Percentiles rank a stretch among this genome's conserved stretches.
phyloP scores from a whole-genome alignment of 108 stramenopile species.

The Nannochloropsis salina region DNA sequence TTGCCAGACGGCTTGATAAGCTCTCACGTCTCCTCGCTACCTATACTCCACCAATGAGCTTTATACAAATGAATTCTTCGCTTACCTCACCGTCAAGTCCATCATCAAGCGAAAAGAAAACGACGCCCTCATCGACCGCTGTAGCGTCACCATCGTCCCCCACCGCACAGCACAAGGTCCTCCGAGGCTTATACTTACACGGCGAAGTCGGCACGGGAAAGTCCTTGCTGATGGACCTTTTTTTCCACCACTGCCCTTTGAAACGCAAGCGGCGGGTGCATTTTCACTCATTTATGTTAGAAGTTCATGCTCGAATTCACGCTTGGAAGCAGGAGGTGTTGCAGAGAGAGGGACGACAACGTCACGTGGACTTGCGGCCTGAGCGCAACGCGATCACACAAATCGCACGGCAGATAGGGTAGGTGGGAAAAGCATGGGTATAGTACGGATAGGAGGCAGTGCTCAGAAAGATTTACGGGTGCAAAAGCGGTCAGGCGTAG shows the following conservation, averaged over 20 bases:
- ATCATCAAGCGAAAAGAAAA: background rate
- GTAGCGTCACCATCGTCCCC: background rate
- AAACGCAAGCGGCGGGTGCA: constrained; percentile 72
- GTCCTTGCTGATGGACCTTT: constrained; percentile 78
- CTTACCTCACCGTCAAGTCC: background rate
- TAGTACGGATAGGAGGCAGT: background rate
- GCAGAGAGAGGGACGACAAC: background rate
- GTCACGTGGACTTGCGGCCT: background rate
- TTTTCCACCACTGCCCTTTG: constrained; percentile 54
- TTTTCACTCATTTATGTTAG: constrained; percentile 82
- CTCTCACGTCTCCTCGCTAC: background rate
- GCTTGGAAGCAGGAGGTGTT: constrained; percentile 64
- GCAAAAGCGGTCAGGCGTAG: no score
- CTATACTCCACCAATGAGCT: background rate
- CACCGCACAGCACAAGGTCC: background rate
- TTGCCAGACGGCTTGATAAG: background rate
- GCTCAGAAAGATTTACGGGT: background rate
- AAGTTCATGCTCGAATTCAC: constrained; percentile 75
- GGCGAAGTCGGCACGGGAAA: constrained; percentile 91
- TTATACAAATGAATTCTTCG: no score
- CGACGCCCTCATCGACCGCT: background rate
- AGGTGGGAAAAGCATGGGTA: background rate
- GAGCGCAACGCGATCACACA: constrained; percentile 16
- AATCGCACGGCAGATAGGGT: background rate
- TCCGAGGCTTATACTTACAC: constrained; percentile 69